phyloP scores from a whole-genome alignment of 2,329 filamentous ascomycete genomes.

The Lizonia empirigonia region DNA sequence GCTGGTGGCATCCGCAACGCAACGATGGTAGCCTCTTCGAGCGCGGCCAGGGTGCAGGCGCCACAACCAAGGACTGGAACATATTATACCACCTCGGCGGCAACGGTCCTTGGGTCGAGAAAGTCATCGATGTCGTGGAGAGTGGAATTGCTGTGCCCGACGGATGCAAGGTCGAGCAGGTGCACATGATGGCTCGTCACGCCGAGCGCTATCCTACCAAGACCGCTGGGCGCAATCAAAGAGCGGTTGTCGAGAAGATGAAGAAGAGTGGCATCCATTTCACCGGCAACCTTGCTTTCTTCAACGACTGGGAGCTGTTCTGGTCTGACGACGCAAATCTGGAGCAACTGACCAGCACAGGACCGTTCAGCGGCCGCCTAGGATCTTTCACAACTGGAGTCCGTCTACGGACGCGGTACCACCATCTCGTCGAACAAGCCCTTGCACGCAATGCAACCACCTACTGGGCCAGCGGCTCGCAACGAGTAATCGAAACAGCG shows the following conservation, averaged over 20 bases:
- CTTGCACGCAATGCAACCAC: constrained; percentile 13
- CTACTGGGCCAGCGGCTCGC: constrained; percentile 62
- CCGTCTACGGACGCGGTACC: constrained; percentile 60
- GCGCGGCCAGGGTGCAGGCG: constrained; percentile 32
- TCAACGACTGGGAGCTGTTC: constrained; percentile 62
- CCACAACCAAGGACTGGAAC: constrained; percentile 52
- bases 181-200: constrained; percentile 67
- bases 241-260: constrained; percentile 56
- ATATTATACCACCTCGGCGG: constrained; percentile 61
- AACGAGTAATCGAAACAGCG: constrained; percentile 63
- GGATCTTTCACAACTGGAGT: constrained; percentile 61
- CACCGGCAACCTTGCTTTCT: constrained; percentile 59
- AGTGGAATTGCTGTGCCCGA: constrained; percentile 53
- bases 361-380: constrained; percentile 62
- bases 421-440: constrained; percentile 49
- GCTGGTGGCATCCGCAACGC: constrained; percentile 44
- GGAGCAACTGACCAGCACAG: constrained; percentile 61
- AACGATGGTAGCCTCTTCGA: constrained; percentile 9
- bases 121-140: constrained; percentile 49
- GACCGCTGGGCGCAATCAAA: constrained; percentile 55
- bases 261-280: constrained; percentile 49
- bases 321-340: constrained; percentile 53
- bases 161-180: constrained; percentile 59
- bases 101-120: constrained; percentile 62
- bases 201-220: constrained; percentile 63